phyloP scores from a whole-genome alignment of 2,329 filamentous ascomycete genomes.

The Endocalyx cinctus region DNA sequence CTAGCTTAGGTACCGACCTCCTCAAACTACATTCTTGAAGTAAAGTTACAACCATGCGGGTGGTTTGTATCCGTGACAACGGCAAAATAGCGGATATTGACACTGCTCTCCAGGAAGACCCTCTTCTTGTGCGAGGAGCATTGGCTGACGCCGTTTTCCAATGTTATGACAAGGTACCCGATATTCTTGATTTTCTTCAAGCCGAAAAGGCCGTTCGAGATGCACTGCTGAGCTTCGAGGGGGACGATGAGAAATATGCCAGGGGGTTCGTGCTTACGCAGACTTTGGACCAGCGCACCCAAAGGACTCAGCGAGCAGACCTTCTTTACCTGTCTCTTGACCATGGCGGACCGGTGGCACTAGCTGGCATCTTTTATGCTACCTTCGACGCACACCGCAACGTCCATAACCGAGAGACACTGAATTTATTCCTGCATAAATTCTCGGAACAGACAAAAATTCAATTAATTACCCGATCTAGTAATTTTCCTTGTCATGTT shows the following conservation, averaged over 20 bases:
- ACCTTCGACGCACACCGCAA: conserved; percentile 7
- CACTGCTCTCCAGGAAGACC: conserved; percentile 3
- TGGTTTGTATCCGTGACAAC: conserved; percentile 3
- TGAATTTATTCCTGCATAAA: conserved; percentile 7
- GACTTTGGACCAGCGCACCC: conserved; percentile 2
- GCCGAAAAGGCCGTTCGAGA: conserved; percentile 4
- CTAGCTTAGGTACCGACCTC: no score
- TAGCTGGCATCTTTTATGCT: conserved; percentile 6
- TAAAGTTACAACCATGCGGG: no score
- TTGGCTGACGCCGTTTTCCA: conserved; percentile 5
- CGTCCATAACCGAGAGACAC: conserved; percentile 3
- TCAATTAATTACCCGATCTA: conserved; percentile 2
- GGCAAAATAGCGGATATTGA: conserved; percentile 4
- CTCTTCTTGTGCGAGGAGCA: conserved; percentile 3
- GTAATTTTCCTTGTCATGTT: conserved; percentile 5
- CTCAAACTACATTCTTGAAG: no score
- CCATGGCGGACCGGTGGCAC: conserved; percentile 4
- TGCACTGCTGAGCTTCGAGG: conserved; percentile 4
- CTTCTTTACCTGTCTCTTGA: conserved; percentile 2
- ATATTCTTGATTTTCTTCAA: conserved; percentile 4
- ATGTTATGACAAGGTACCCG: conserved; percentile 5
- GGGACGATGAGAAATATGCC: conserved; percentile 4
- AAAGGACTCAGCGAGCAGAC: conserved; percentile 2
- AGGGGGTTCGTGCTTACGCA: conserved; percentile 2
- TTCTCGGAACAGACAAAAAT: conserved; percentile 4